Base-by-base conservation (phyloP, 192 early-diverging fungal genomes). In the Podila horticola region DNA sequence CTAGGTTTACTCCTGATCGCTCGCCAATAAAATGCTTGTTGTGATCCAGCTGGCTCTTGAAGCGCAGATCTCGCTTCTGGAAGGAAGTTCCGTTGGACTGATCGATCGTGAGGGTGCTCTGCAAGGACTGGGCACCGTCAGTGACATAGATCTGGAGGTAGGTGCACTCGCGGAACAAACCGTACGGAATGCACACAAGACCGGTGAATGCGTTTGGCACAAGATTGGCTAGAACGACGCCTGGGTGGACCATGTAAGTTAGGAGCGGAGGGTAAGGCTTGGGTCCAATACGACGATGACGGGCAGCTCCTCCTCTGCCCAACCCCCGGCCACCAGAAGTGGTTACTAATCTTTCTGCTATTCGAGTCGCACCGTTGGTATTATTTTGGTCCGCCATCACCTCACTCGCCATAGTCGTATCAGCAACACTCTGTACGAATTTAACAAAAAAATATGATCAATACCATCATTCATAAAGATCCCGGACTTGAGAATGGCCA, bases 131-230 rank as follows among this genome's bases (percentile, higher is more conserved):
- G 8, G 34, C 11, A 19, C 61, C 67, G 52, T 81, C 77, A 3
- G 50, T 73, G 11, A 66, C 77, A 41, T 63, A 58, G 34, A 81
- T 81, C 48, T 73, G 77, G 22, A 81, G n/a, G 24, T 58, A 73
- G 22, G 29, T 73, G 7, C 57, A 41, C 33, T 73, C 77, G 11
- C 49, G 59, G 20, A 73, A 36, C 9, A 48, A 11, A 15, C 28
- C 29, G 65, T 73, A 73, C 2, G 70, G 52, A 6, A 81, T 13
- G 2, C 34, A 62, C 20, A 81, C 5, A 20, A 63, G 51, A 20
- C 77, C 71, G 0, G 71, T 81, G 10, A 30, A 2, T 5, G 59
- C 38, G 22, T 73, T 29, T 17, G 71, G 71, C 12, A 64, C 36
- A 26, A 81, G 33, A n/a, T 81, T 81, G 0, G 48, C 52, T 0